phyloP scores from a whole-genome alignment of 2,329 filamentous ascomycete genomes.

The Ceratocystis ficicola region DNA sequence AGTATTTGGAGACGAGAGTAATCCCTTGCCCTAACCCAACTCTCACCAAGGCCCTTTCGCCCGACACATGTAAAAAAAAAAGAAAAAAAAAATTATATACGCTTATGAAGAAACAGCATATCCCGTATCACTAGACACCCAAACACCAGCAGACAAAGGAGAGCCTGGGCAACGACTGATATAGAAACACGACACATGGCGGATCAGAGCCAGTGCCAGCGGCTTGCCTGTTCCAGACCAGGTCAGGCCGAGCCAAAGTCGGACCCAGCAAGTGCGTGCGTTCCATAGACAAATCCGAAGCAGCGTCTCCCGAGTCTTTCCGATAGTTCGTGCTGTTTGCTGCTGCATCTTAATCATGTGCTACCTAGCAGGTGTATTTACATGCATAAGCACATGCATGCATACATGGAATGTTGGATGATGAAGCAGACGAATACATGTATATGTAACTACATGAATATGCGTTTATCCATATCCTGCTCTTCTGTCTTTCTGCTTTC shows the following conservation, averaged over 20 bases:
- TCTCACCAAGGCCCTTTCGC: not conserved
- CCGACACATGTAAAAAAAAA: not conserved
- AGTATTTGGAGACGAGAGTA: not conserved
- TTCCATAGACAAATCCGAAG: not conserved
- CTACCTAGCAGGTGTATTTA: not conserved
- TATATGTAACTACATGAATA: not conserved
- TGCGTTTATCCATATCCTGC: not conserved
- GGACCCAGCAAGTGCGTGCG: not conserved
- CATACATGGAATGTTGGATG: not conserved
- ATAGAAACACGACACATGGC: conserved; percentile 1
- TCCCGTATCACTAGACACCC: no score
- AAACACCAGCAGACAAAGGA: not conserved
- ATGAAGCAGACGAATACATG: not conserved
- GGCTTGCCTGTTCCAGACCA: not conserved
- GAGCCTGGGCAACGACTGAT: not conserved
- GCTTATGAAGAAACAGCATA: no score
- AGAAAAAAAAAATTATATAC: not conserved
- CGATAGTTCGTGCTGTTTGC: conserved; percentile 13
- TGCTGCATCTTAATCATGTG: conserved; percentile 8
- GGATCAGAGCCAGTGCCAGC: not conserved
- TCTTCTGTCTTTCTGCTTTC: not conserved
- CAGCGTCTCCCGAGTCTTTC: conserved; percentile 11
- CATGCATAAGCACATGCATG: not conserved
- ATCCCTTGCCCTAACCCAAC: not conserved
- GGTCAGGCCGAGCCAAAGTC: not conserved